phyloP scores from a whole-genome alignment of 176 grass and related monocot genomes.

The maize (Zea mays) region DNA sequence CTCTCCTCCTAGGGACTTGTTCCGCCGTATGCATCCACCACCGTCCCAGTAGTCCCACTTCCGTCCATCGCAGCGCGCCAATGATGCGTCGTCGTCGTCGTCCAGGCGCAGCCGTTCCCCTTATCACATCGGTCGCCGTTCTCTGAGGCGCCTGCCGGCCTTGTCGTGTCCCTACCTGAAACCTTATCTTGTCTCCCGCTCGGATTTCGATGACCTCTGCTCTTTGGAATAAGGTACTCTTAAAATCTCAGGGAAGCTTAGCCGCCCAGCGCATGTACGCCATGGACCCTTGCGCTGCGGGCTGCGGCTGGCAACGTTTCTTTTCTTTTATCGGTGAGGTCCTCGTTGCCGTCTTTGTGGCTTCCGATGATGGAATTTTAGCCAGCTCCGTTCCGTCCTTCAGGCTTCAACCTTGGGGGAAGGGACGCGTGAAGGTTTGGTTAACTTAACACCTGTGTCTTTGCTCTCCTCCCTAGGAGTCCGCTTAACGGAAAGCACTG shows the following conservation, averaged over 20 bases:
- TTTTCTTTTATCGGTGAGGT: slow-evolving; percentile 23
- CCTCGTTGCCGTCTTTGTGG: slow-evolving; percentile 28
- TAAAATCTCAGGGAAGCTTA: slow-evolving; percentile 6
- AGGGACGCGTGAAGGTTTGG: slow-evolving; percentile 41
- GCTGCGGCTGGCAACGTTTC: not conserved
- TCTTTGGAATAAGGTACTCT: slow-evolving; percentile 40
- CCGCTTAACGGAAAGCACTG: slow-evolving; percentile 54
- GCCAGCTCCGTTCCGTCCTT: not conserved
- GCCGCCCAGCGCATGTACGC: slow-evolving; percentile 35
- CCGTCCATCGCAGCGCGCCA: not conserved
- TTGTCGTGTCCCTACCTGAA: slow-evolving; percentile 18
- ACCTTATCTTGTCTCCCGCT: slow-evolving; percentile 46
- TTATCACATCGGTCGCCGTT: slow-evolving; percentile 9
- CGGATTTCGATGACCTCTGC: slow-evolving; percentile 26
- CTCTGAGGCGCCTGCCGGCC: not conserved
- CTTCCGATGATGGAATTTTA: slow-evolving; percentile 31
- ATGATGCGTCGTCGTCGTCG: not conserved
- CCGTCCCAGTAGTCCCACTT: not conserved
- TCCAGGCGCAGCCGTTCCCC: not conserved
- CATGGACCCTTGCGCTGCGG: slow-evolving; percentile 32
- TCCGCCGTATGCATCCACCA: slow-evolving; percentile 20
- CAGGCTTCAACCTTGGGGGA: not conserved
- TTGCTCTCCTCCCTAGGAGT: slow-evolving; percentile 33
- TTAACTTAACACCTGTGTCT: slow-evolving; percentile 30
- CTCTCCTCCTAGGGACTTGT: slow-evolving; percentile 41